These are phyloP conservation scores for Zangia roseola DNA, from an alignment of 768 basidiomycete genomes.

Conservation along the genomic window DNA sequence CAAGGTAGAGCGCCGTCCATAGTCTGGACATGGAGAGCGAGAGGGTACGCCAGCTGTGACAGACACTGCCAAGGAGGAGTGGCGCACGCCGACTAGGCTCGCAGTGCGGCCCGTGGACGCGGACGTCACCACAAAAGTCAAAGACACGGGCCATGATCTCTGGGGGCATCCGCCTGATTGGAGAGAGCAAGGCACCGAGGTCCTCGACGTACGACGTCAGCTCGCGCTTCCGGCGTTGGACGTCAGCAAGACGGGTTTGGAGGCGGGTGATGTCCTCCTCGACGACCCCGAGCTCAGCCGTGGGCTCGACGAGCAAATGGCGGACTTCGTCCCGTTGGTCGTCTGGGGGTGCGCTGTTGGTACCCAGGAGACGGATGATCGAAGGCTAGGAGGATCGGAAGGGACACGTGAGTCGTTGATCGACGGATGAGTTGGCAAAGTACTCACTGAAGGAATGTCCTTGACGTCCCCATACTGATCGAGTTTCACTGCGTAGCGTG, in stretches of 20 bases:
- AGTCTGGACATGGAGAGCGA: conserved; percentile 29
- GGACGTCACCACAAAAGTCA: conserved; percentile 31
- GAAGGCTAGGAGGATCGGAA: conserved; percentile 21
- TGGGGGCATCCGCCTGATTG: conserved; percentile 33
- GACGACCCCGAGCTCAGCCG: conserved; percentile 25
- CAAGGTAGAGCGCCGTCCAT: conserved; percentile 33
- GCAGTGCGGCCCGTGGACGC: conserved; percentile 27
- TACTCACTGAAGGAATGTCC: conserved; percentile 27
- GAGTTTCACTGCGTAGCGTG: conserved; percentile 25
- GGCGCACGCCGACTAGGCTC: conserved; percentile 31
- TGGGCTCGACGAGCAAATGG: conserved; percentile 23
- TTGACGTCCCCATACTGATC: conserved; percentile 30
- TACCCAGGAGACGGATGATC: conserved; percentile 30
- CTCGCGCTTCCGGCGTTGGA: conserved; percentile 29
- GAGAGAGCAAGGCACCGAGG: conserved; percentile 33
- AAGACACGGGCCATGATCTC: conserved; percentile 34
- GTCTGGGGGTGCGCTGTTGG: conserved; percentile 27
- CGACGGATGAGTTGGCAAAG: not conserved
- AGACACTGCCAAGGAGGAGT: conserved; percentile 28
- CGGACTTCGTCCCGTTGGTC: conserved; percentile 30
- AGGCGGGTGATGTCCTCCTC: conserved; percentile 26
- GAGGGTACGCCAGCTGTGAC: conserved; percentile 28
- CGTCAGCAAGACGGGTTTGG: conserved; percentile 30
- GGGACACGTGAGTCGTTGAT: conserved; percentile 4
- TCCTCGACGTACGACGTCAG: conserved; percentile 31